Percentiles rank a stretch among this genome's conserved stretches.
Conservation (phyloP, 768 basidiomycete genomes). For the Nidularia sp. region DNA sequence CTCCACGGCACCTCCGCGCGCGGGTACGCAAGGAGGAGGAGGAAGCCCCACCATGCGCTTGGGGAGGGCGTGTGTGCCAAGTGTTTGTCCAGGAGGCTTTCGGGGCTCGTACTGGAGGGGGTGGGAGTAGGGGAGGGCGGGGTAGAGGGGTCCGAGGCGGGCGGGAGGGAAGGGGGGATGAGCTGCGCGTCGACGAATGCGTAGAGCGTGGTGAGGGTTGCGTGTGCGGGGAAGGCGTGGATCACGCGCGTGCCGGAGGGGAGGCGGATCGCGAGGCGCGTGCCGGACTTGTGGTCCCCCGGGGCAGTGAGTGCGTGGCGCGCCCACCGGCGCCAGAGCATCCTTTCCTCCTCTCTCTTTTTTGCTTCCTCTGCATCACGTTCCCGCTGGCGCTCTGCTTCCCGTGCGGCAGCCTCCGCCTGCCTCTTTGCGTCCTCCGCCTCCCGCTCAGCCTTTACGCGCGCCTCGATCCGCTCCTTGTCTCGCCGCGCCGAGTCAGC, state of each 20-base stretch:
- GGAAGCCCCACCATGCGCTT: constrained; percentile 71
- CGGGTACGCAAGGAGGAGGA: constrained; percentile 66
- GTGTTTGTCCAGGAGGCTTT: constrained; percentile 28
- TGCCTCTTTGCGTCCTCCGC: constrained; percentile 28
- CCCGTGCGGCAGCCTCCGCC: constrained; percentile 43
- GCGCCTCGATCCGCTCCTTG: constrained; percentile 58
- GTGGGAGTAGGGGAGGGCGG: constrained; percentile 28
- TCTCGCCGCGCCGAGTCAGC: constrained; percentile 61
- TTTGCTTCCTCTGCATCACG: constrained; percentile 9
- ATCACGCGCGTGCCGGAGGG: constrained; percentile 55
- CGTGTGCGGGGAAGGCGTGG: constrained; percentile 44
- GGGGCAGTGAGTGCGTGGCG: constrained; percentile 38
- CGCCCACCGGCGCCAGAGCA: constrained; percentile 60
- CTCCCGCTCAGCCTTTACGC: constrained; percentile 38
- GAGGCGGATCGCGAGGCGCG: constrained; percentile 52
- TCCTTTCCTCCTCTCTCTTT: constrained; percentile 21
- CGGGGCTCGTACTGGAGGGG: constrained; percentile 25
- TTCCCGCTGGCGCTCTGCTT: constrained; percentile 35
- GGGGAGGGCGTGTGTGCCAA: constrained; percentile 11
- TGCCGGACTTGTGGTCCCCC: constrained; percentile 16
- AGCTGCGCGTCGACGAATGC: constrained; percentile 66
- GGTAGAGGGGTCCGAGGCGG: constrained; percentile 35
- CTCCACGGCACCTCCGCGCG: constrained; percentile 56
- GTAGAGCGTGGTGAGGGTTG: constrained; percentile 63
- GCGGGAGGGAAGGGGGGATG: constrained; percentile 33